Base-by-base conservation (phyloP, 2,329 filamentous ascomycete species). In the Ustilaginoidea virens region DNA sequence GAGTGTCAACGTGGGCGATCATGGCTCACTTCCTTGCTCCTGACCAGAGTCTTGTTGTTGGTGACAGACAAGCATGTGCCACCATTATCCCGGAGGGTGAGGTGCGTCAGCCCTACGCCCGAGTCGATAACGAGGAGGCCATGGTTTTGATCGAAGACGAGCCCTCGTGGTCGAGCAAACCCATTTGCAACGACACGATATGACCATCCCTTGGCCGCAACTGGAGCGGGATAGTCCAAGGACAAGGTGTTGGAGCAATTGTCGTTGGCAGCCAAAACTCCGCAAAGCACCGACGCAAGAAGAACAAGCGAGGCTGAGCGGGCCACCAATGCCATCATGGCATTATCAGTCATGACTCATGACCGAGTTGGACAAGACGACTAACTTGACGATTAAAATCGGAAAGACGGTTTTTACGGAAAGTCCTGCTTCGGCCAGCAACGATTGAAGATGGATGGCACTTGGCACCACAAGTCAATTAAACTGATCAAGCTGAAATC, bases 61-160 rank as follows among this genome's bases (percentile, higher is more conserved):
- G 40, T 39, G 11, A 56, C 47, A n/a, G 42, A 43, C 20, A 62
- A 34, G 38, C 61, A 65, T 0, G 53, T 60, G 5, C 45, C 49
- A 11, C 55, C 55, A 18, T 53, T 37, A 30, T 64, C 61, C 3
- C 52, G 27, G 9, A 66, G 44, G 2, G 42, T 43, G 24, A 66
- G 32, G 17, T 48, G 55, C 11, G 49, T 41, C 19, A 68, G 49
- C 3, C 63, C 62, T 2, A 40, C 43, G 6, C 55, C 52, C 1
- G 47, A 38, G 29, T 65, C 56, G 23, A 66, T 44, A 11, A 66
- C 52, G 3, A 69, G 46, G 10, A 69, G 46, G 4, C 50, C 55
- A 4, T 61, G 61, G 19, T 49, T 45, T 4, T 34, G 39, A 36
- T 69, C 64, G 31, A 67, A 59, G 5, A 55, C 40, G 28, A 68